These are phyloP conservation scores for Camellia sinensis DNA, from an alignment of 148 eudicot species.

Conservation along the genomic window DNA sequence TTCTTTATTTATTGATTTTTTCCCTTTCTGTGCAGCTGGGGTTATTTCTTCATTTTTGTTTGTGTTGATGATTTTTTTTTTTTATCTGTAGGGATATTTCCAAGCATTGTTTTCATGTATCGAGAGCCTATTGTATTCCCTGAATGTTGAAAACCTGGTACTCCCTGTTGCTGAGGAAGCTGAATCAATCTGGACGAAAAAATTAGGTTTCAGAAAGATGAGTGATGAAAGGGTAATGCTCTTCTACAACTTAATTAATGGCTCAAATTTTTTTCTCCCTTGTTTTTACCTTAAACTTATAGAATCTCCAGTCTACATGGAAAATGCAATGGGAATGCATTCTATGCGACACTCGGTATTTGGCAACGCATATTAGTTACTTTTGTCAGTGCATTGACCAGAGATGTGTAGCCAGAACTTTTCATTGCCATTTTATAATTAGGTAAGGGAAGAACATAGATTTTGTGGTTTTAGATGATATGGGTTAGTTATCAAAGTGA, in stretches of 20 bases:
- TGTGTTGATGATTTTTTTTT: not conserved
- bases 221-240: constrained; percentile 34
- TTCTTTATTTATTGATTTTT: not conserved
- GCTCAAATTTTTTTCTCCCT: not conserved
- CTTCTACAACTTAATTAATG: not conserved
- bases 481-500: too few relatives aligned
- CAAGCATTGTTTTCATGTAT: constrained; percentile 70
- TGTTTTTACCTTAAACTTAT: not conserved
- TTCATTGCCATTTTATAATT: too few relatives aligned
- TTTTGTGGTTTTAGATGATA: too few relatives aligned
- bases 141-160: constrained; percentile 60
- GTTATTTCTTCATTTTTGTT: too few relatives aligned
- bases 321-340: not conserved
- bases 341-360: not conserved
- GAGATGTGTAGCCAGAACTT: not conserved
- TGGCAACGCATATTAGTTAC: not conserved
- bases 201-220: constrained; percentile 44
- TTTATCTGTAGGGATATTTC: constrained; percentile 71
- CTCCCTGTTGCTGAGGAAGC: constrained; percentile 93
- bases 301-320: not conserved
- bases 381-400: not conserved
- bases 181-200: constrained; percentile 60
- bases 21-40: too few relatives aligned
- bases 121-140: constrained; percentile 46
- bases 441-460: too few relatives aligned